phyloP scores from a whole-genome alignment of 306 rosid species.

The Castanea crenata region DNA sequence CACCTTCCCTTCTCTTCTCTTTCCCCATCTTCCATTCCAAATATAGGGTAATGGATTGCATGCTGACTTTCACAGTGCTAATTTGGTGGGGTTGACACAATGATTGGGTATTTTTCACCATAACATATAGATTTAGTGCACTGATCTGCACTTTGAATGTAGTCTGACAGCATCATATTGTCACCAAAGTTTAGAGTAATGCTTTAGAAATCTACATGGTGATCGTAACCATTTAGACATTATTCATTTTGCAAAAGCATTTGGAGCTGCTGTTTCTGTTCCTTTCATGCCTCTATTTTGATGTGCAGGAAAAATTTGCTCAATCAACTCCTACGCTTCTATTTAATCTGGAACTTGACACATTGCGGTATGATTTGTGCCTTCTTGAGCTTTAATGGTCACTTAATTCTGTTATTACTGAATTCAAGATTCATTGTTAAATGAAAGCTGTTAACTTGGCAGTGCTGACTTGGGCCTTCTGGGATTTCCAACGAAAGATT shows the following conservation, averaged over 20 bases:
- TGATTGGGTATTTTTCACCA: not conserved
- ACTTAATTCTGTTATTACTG: slow-evolving; percentile 13
- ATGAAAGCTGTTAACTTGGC: slow-evolving; percentile 45
- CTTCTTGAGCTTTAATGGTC: slow-evolving; percentile 16
- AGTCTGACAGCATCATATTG: not conserved
- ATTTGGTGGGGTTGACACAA: too few relatives aligned
- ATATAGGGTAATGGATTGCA: too few relatives aligned
- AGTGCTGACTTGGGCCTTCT: slow-evolving; percentile 97
- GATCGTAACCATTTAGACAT: not conserved
- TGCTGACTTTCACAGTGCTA: too few relatives aligned
- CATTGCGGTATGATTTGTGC: slow-evolving; percentile 60
- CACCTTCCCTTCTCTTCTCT: not conserved
- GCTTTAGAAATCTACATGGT: not conserved
- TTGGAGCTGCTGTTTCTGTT: not conserved
- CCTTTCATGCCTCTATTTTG: slow-evolving; percentile 20
- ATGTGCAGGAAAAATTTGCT: slow-evolving; percentile 86
- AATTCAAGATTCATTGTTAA: slow-evolving; percentile 21
- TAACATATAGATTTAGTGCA: not conserved
- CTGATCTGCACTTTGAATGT: not conserved
- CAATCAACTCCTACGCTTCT: slow-evolving; percentile 69
- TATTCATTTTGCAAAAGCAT: not conserved
- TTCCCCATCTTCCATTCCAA: too few relatives aligned
- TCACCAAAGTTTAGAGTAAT: not conserved
- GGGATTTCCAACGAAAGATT: slow-evolving; percentile 86
- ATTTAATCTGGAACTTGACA: slow-evolving; percentile 93